A percentile compares a stretch with the other conserved stretches of the same genome.
phyloP scores from a whole-genome alignment of 2,329 filamentous ascomycete genomes.

The Zelopaecilomyces penicillatus region DNA sequence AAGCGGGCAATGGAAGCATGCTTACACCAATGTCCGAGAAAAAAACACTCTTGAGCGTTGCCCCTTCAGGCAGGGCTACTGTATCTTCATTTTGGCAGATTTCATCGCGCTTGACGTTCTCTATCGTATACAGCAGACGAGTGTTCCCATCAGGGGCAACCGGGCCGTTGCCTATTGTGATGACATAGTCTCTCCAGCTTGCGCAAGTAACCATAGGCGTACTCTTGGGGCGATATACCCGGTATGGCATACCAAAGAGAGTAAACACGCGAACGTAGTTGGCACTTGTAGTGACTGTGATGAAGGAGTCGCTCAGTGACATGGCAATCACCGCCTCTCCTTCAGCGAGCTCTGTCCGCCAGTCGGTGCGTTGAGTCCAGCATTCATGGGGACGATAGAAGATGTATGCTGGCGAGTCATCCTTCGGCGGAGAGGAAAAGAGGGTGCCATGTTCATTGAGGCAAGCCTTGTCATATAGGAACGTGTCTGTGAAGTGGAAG shows the following conservation, averaged over 20 bases:
- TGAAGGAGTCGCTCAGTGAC: conserved; percentile 82
- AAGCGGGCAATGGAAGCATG: conserved; percentile 9
- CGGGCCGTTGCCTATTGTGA: conserved; percentile 89
- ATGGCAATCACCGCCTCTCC: conserved; percentile 85
- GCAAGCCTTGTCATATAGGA: conserved; percentile 92
- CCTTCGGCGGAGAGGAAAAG: conserved; percentile 69
- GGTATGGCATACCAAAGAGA: conserved; percentile 80
- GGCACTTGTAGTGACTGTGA: conserved; percentile 77
- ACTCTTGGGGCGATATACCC: conserved; percentile 87
- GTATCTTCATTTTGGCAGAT: conserved; percentile 92
- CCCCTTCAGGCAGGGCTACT: conserved; percentile 70
- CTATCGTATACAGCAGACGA: conserved; percentile 79
- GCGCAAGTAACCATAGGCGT: conserved; percentile 85
- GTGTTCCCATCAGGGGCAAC: conserved; percentile 70
- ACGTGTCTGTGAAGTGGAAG: conserved; percentile 96
- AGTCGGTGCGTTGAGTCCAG: conserved; percentile 86
- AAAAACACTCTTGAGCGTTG: conserved; percentile 72
- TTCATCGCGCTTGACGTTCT: conserved; percentile 89
- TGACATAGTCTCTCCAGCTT: conserved; percentile 91
- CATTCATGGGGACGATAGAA: conserved; percentile 97
- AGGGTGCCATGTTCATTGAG: conserved; percentile 76
- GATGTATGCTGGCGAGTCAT: conserved; percentile 64
- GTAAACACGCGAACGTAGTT: conserved; percentile 92
- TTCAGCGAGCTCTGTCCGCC: conserved; percentile 77
- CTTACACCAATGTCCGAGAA: conserved; percentile 84